Evolutionary conservation across 371 early-diverging fungal genomes (phyloP).

Genomic region (Rhizopus delemar): DNA sequence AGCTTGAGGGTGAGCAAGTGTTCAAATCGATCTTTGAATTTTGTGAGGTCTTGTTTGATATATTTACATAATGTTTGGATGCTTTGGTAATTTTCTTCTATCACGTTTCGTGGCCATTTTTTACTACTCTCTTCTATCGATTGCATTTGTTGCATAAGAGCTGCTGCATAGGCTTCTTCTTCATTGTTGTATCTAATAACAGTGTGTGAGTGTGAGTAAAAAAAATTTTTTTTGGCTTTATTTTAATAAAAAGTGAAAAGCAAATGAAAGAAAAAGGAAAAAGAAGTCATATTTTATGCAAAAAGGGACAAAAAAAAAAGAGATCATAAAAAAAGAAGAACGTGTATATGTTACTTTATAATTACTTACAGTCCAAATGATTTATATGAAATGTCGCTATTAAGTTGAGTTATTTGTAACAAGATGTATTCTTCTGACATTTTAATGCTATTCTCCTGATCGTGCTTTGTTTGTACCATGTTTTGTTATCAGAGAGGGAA

Average conservation of each 20-base stretch:
- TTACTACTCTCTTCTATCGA: conserved; percentile 18
- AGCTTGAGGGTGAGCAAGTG: conserved; percentile 2
- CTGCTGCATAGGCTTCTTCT: conserved; percentile 26
- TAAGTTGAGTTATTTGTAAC: neutral
- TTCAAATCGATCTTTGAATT: conserved; percentile 18
- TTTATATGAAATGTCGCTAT: neutral
- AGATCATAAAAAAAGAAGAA: neutral
- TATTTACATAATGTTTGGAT: conserved; percentile 16
- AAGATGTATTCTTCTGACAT: neutral
- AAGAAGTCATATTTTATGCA: too few relatives aligned
- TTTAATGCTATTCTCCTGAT: neutral
- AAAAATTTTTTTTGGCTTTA: too few relatives aligned
- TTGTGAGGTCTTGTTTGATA: conserved; percentile 17
- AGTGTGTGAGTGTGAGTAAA: neutral
- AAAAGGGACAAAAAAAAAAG: neutral
- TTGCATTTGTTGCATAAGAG: conserved; percentile 20
- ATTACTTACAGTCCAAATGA: conserved; percentile 5
- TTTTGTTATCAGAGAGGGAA: neutral
- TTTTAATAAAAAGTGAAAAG: neutral
- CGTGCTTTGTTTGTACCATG: neutral
- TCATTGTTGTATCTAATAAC: conserved; percentile 19
- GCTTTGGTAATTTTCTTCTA: conserved; percentile 8
- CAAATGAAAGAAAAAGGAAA: neutral
- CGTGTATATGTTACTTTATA: neutral
- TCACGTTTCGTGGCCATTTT: conserved; percentile 9